Evolutionary conservation across 192 early-diverging fungal genomes (phyloP).

Genomic region (Geranomyces variabilis): DNA sequence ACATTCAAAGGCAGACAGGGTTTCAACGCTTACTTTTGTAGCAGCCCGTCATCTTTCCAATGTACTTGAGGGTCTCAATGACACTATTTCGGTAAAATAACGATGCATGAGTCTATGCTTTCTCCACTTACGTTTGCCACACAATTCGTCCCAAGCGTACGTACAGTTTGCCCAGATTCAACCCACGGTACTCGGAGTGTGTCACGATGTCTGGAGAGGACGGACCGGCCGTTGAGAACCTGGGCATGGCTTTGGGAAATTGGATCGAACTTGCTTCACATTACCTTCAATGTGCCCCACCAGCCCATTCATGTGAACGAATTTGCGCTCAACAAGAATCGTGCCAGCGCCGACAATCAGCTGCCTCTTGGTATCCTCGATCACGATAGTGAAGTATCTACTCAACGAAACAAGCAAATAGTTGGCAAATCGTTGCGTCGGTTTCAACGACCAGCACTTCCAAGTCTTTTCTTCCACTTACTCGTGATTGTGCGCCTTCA

Average conservation of each 20-base stretch:
- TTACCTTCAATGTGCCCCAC: constrained; percentile 79
- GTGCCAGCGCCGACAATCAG: constrained; percentile 84
- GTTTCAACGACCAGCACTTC: too few species aligned
- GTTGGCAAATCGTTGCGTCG: constrained; percentile 5
- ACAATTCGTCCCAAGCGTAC: too few species aligned
- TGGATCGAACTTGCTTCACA: neutral
- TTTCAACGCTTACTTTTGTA: constrained; percentile 89
- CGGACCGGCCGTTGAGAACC: too few species aligned
- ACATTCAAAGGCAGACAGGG: too few species aligned
- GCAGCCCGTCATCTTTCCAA: constrained; percentile 78
- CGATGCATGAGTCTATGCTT: neutral
- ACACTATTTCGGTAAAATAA: constrained; percentile 42
- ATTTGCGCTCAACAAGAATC: constrained; percentile 89
- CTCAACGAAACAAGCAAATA: constrained; percentile 1
- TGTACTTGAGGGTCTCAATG: constrained; percentile 83
- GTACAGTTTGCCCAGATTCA: constrained; percentile 55
- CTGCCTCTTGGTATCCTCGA: constrained; percentile 70
- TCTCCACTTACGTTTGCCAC: neutral
- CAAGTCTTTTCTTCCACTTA: constrained; percentile 50
- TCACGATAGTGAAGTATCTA: constrained; percentile 77
- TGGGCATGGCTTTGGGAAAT: too few species aligned
- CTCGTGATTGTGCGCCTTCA: constrained; percentile 74
- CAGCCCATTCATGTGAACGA: constrained; percentile 78
- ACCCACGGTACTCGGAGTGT: constrained; percentile 52
- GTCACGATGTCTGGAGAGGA: constrained; percentile 51